phyloP scores from a whole-genome alignment of 768 basidiomycete genomes.

The Tephrocybe sp. region DNA sequence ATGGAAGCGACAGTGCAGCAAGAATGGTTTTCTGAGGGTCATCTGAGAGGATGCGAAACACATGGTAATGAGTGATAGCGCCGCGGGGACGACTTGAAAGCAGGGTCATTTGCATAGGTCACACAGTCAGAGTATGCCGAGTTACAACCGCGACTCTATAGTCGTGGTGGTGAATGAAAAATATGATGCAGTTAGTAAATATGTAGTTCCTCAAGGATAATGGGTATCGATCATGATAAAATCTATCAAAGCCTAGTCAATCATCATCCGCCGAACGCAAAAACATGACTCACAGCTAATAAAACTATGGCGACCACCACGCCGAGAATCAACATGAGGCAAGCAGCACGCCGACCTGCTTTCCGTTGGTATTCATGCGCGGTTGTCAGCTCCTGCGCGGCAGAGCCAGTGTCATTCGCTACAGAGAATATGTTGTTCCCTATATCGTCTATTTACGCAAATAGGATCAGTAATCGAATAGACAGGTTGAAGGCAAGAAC shows the following conservation, averaged over 20 bases:
- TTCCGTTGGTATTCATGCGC: slow-evolving; percentile 94
- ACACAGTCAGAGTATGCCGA: background rate
- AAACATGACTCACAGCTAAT: slow-evolving; percentile 72
- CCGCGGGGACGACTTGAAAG: background rate
- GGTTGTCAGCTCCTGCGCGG: slow-evolving; percentile 82
- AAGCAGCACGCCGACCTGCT: slow-evolving; percentile 88
- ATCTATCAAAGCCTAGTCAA: slow-evolving; percentile 5
- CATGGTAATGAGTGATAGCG: background rate
- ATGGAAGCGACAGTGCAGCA: background rate
- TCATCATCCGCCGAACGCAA: background rate
- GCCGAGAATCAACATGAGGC: slow-evolving; percentile 84
- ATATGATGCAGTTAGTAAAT: slow-evolving; percentile 14
- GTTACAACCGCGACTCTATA: background rate
- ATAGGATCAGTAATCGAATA: background rate
- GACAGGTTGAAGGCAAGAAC: slow-evolving; percentile 23
- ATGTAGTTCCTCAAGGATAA: slow-evolving; percentile 2
- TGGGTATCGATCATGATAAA: slow-evolving; percentile 15
- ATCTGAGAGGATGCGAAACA: background rate
- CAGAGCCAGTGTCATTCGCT: slow-evolving; percentile 76
- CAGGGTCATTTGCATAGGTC: background rate
- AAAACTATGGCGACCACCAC: slow-evolving; percentile 88
- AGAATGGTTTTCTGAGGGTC: no score
- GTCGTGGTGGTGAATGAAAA: background rate
- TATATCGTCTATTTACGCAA: slow-evolving; percentile 86
- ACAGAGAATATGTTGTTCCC: slow-evolving; percentile 91